A percentile compares a stretch with the other conserved stretches of the same genome.
Conservation (phyloP, 2,329 filamentous ascomycete genomes). For the Epichloe sibirici region DNA sequence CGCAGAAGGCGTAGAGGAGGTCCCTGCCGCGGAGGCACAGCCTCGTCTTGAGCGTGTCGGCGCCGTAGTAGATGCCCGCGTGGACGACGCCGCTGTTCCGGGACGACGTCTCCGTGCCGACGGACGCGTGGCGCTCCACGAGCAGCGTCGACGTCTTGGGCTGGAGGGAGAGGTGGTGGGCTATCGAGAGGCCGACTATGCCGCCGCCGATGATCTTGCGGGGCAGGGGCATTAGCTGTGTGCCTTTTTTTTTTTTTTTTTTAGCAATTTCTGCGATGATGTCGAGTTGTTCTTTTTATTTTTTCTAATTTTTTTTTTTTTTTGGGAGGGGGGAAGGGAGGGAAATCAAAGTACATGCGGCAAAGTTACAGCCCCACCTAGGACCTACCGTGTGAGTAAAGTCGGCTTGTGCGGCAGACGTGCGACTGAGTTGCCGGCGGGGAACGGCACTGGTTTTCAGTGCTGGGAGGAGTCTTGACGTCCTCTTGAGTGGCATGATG, state of each 20-base stretch:
- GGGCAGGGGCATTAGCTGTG: not conserved
- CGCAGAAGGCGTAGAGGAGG: constrained; percentile 70
- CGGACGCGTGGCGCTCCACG: constrained; percentile 63
- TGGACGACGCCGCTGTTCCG: constrained; percentile 96
- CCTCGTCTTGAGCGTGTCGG: constrained; percentile 61
- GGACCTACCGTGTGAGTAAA: constrained; percentile 33
- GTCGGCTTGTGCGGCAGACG: constrained; percentile 22
- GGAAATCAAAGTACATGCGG: not conserved
- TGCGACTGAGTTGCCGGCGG: constrained; percentile 23
- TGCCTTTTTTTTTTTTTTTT: no score
- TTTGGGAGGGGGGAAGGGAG: not conserved
- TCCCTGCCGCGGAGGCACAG: constrained; percentile 70
- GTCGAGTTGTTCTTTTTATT: not conserved
- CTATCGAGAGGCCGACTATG: constrained; percentile 69
- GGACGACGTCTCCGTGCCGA: constrained; percentile 78
- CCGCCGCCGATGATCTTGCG: constrained; percentile 44
- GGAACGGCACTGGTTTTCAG: not conserved
- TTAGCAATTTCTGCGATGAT: no score
- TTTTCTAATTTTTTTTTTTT: not conserved
- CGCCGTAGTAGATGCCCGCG: constrained; percentile 83
- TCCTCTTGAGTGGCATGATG: constrained; percentile 7
- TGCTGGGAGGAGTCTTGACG: not conserved
- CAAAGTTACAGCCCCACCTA: not conserved
- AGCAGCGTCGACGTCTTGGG: constrained; percentile 56
- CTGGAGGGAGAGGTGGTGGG: constrained; percentile 56